phyloP scores from a whole-genome alignment of 179 eudicot species.

The Patellifolia procumbens region DNA sequence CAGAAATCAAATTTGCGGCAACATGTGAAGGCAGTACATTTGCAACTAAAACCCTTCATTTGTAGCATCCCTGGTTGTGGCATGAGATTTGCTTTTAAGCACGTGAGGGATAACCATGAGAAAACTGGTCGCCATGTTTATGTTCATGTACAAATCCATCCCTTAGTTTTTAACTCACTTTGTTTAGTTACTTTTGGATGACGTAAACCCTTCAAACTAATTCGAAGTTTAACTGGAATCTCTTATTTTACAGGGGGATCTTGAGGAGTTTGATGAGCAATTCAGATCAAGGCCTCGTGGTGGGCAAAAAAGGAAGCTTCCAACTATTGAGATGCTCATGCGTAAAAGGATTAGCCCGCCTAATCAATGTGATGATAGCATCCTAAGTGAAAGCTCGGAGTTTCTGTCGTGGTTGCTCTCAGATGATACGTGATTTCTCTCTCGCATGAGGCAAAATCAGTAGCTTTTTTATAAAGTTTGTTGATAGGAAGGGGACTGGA shows the following conservation, averaged over 20 bases:
- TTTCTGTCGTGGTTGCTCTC: conserved; percentile 62
- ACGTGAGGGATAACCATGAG: conserved; percentile 82
- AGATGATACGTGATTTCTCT: conserved; percentile 28
- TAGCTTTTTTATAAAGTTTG: background rate
- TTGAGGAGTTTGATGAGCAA: conserved; percentile 71
- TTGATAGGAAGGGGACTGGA: background rate
- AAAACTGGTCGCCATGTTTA: conserved; percentile 53
- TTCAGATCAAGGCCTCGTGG: conserved; percentile 71
- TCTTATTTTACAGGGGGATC: conserved; percentile 65
- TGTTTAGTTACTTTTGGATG: background rate
- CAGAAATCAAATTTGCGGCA: conserved; percentile 77
- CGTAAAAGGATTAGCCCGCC: conserved; percentile 68
- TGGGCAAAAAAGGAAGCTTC: conserved; percentile 64
- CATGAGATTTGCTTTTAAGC: conserved; percentile 78
- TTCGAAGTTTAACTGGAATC: background rate
- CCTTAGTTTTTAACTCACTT: background rate
- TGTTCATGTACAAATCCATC: conserved; percentile 19
- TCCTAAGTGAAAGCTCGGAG: conserved; percentile 36
- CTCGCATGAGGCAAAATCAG: background rate
- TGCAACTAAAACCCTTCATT: conserved; percentile 32
- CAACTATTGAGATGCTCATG: conserved; percentile 52
- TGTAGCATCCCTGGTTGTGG: conserved; percentile 73
- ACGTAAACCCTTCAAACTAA: background rate
- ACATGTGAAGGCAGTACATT: conserved; percentile 55
- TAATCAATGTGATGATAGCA: conserved; percentile 43